phyloP scores from a whole-genome alignment of 331 rosid species.

The Stylosanthes scabra region DNA sequence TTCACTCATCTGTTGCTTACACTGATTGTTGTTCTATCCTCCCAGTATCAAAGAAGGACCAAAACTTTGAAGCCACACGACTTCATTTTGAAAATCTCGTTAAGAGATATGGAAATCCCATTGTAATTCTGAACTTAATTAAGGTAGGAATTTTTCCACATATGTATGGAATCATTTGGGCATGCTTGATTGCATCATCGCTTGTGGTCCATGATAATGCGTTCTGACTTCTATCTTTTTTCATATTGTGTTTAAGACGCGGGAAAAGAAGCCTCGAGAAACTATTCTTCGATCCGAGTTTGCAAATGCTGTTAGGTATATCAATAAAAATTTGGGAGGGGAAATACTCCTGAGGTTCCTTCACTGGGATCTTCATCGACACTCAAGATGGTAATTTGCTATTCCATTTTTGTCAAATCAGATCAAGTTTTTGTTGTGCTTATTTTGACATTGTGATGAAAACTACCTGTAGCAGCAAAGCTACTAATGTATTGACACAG shows the following conservation, averaged over 20 bases:
- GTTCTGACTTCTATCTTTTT: slow-evolving; percentile 25
- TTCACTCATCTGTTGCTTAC: slow-evolving; percentile 29
- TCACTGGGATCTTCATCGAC: slow-evolving; percentile 91
- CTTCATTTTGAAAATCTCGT: slow-evolving; percentile 96
- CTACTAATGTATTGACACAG: slow-evolving; percentile 73
- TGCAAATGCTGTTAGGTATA: slow-evolving; percentile 75
- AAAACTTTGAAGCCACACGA: slow-evolving; percentile 76
- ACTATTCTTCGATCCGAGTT: slow-evolving; percentile 84
- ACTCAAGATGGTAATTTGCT: slow-evolving; percentile 71
- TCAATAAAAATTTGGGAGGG: slow-evolving; percentile 59
- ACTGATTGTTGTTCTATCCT: slow-evolving; percentile 38
- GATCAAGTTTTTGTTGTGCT: slow-evolving; percentile 4
- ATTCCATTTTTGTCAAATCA: slow-evolving; percentile 17
- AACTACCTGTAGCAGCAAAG: slow-evolving; percentile 64
- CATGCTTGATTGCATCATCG: slow-evolving; percentile 19
- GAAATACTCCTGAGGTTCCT: slow-evolving; percentile 72
- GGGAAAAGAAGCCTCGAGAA: slow-evolving; percentile 96
- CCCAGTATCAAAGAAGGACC: slow-evolving; percentile 77
- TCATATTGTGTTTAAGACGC: slow-evolving; percentile 53
- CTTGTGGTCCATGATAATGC: slow-evolving; percentile 12
- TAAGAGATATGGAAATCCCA: slow-evolving; percentile 95
- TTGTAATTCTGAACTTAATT: slow-evolving; percentile 89
- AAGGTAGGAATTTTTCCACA: slow-evolving; percentile 61
- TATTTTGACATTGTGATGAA: slow-evolving; percentile 44
- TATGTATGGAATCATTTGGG: slow-evolving; percentile 12